A percentile compares a stretch with the other conserved stretches of the same genome.
Evolutionary conservation across 257 asterid species (phyloP).

Genomic region (Gentiana dahurica): DNA sequence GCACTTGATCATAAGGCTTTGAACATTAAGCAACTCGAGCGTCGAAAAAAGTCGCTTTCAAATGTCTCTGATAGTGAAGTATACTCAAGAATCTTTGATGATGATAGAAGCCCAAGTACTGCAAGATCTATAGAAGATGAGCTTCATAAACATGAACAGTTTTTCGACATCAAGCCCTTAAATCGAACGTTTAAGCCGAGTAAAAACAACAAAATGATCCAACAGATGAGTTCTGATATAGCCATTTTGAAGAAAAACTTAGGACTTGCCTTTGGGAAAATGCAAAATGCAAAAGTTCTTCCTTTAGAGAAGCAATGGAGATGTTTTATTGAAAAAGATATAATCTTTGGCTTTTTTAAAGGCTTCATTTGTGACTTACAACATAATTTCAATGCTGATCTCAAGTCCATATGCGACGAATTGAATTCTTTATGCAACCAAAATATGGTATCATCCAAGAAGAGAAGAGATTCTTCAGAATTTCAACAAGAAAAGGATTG

Average conservation of each 20-base stretch:
- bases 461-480: conserved; percentile 15
- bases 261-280: conserved; percentile 54
- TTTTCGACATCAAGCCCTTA: conserved; percentile 9
- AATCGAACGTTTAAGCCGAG: conserved; percentile 18
- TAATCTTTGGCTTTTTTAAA: conserved; percentile 25
- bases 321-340: conserved; percentile 44
- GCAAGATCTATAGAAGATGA: conserved; percentile 9
- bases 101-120: conserved; percentile 12
- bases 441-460: conserved; percentile 9
- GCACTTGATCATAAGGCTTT: conserved; percentile 45
- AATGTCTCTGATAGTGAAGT: conserved; percentile 30
- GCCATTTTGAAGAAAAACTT: conserved; percentile 50
- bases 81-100: conserved; percentile 21
- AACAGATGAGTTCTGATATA: conserved; percentile 54
- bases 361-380: conserved; percentile 36
- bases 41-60: conserved; percentile 18
- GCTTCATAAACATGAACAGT: conserved; percentile 7
- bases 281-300: conserved; percentile 36
- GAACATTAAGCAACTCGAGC: conserved; percentile 48
- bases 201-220: conserved; percentile 27
- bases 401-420: conserved; percentile 21
- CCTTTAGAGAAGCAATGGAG: conserved; percentile 66
- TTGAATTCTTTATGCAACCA: conserved; percentile 19
- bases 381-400: conserved; percentile 19
- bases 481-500: conserved; percentile 11